Conservation (phyloP, 495 filamentous ascomycete species). For the Parachaetomium inaequale region DNA sequence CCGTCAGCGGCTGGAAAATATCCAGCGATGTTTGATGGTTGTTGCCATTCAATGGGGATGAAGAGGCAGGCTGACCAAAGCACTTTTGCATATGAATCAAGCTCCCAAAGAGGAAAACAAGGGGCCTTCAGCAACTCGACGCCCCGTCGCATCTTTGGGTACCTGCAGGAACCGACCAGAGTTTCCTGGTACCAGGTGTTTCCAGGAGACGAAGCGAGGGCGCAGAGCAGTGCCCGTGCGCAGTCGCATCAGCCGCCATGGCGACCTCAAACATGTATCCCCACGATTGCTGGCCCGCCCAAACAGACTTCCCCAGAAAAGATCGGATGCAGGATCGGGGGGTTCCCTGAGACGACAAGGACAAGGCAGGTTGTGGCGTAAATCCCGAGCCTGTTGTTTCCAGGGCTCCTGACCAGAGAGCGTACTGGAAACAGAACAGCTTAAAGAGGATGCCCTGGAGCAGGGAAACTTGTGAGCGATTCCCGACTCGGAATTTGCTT, state of each 20-base stretch:
- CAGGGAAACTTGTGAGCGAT: not conserved
- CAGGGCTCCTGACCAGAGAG: not conserved
- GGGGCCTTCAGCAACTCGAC: not conserved
- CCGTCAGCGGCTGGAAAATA: slow-evolving; percentile 12
- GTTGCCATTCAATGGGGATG: slow-evolving; percentile 7
- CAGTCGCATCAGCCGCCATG: slow-evolving; percentile 11
- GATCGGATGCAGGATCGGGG: not conserved
- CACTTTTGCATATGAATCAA: slow-evolving; percentile 14
- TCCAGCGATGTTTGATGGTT: slow-evolving; percentile 19
- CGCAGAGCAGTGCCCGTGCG: slow-evolving; percentile 9
- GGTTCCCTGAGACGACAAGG: not conserved
- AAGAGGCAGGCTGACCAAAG: slow-evolving; percentile 6
- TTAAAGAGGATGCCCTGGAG: not conserved
- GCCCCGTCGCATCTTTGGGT: not conserved
- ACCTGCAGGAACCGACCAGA: not conserved
- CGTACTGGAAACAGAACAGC: not conserved
- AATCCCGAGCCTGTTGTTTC: not conserved
- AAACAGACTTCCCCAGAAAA: slow-evolving; percentile 18
- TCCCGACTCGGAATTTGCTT: not conserved
- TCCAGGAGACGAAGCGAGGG: not conserved
- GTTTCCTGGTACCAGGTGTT: not conserved
- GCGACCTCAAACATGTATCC: not conserved
- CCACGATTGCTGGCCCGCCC: not conserved
- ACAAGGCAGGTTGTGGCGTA: not conserved
- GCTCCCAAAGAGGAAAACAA: not conserved